Percentiles rank a stretch among this genome's conserved stretches.
Evolutionary conservation across 148 eudicot species (phyloP).

Genomic region (Chenopodium album): DNA sequence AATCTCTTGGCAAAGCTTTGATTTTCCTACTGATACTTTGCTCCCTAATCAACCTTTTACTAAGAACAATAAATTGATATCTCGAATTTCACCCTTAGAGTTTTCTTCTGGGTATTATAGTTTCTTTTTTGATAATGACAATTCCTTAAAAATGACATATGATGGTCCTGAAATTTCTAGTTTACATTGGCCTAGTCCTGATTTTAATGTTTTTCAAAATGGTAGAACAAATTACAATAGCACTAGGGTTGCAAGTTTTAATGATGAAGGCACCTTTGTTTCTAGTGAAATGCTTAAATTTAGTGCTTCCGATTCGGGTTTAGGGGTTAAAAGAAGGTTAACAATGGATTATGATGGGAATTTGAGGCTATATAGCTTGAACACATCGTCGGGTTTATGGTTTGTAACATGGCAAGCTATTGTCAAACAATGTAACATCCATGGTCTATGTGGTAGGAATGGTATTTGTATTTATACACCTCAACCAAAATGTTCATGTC

Average conservation of each 20-base stretch:
- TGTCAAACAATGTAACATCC: slow-evolving; percentile 36
- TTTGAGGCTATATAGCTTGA: slow-evolving; percentile 57
- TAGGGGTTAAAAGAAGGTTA: slow-evolving; percentile 42
- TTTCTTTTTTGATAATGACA: slow-evolving; percentile 35
- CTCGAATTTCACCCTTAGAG: slow-evolving; percentile 30
- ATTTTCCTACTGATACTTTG: slow-evolving; percentile 45
- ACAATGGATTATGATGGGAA: slow-evolving; percentile 61
- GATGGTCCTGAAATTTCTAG: slow-evolving; percentile 31
- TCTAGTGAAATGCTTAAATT: slow-evolving; percentile 44
- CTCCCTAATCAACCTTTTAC: slow-evolving; percentile 44
- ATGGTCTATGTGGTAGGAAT: slow-evolving; percentile 61
- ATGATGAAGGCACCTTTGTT: slow-evolving; percentile 36
- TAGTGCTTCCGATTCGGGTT: slow-evolving; percentile 42
- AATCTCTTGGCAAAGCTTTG: slow-evolving; percentile 38
- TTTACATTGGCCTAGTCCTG: slow-evolving; percentile 36
- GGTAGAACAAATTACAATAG: slow-evolving; percentile 35
- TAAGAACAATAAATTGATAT: slow-evolving; percentile 16
- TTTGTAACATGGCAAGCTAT: slow-evolving; percentile 47
- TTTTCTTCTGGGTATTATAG: slow-evolving; percentile 39
- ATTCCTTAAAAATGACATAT: slow-evolving; percentile 30
- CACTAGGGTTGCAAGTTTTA: slow-evolving; percentile 28
- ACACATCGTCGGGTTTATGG: slow-evolving; percentile 42
- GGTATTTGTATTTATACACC: slow-evolving; percentile 54
- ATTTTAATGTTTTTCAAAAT: background rate
- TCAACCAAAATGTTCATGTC: slow-evolving; percentile 49